These are phyloP conservation scores for Arctium lappa DNA, from an alignment of 129 eudicot species.

Conservation along the genomic window DNA sequence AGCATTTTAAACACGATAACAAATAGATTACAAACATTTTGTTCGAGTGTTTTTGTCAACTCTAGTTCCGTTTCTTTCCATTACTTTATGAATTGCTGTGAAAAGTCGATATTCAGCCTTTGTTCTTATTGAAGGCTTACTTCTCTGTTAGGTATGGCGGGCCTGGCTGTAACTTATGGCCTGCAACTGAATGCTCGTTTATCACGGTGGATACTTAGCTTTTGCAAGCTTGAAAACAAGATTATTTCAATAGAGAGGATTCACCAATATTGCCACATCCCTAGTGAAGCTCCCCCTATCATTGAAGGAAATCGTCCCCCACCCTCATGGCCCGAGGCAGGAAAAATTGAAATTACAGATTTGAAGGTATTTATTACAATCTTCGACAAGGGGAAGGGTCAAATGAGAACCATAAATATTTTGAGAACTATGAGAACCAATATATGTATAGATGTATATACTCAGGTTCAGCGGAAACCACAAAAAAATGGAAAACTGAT, in stretches of 20 bases:
- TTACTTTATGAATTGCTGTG: neutral
- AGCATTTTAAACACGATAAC: neutral
- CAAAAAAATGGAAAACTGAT: neutral
- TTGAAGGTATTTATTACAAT: conserved; percentile 54
- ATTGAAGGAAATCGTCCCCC: conserved; percentile 67
- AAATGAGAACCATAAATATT: neutral
- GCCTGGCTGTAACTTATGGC: conserved; percentile 90
- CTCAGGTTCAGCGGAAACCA: neutral
- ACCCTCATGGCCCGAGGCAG: conserved; percentile 73
- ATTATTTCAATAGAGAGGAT: conserved; percentile 93
- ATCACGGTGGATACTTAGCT: conserved; percentile 75
- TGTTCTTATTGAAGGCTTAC: neutral
- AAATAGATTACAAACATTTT: neutral
- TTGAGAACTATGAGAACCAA: neutral
- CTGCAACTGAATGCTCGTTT: conserved; percentile 72
- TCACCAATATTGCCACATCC: conserved; percentile 78
- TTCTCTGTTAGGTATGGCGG: conserved; percentile 70
- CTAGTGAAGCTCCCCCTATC: conserved; percentile 86
- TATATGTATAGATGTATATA: neutral
- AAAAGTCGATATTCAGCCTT: neutral
- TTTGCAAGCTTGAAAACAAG: conserved; percentile 88
- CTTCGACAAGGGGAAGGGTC: neutral
- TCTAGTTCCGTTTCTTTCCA: neutral
- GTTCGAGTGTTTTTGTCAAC: neutral
- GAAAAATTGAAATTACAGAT: conserved; percentile 70